Base-by-base conservation (phyloP, 305 asterid species). In the Fraxinus nigra region DNA sequence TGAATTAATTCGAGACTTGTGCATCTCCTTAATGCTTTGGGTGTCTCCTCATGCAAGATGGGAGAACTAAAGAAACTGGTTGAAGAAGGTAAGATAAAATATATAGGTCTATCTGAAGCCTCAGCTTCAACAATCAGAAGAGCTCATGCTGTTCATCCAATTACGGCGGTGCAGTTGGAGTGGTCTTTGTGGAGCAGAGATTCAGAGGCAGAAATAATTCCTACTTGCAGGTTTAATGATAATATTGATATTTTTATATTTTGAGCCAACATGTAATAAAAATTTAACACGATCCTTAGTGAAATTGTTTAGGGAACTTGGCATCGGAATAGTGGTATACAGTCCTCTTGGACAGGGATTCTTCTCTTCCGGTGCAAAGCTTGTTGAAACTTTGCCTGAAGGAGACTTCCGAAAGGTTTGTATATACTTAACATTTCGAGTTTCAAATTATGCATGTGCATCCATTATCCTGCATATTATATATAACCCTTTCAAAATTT, bases 141-240 rank as follows among this genome's bases (percentile, higher is more conserved):
- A 61, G 90, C 90, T 0, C 91, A 88, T 56, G 85, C 90, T 22
- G 89, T 90, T 80, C 89, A 88, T 83, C 90, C 90, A 2, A 75
- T 85, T 81, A 85, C 91, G 13, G 89, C 93, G n/a, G 83, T 90
- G 4, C 87, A 88, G 54, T 65, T 83, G 79, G 91, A 90, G 80
- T 90, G 91, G 90, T 90, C 90, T 9, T 70, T 90, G 72, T 88
- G 91, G 93, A n/a, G 88, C 0, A 81, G 91, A 85, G 93, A 90
- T 7, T 84, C 28, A 1, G 91, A 88, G 86, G 85, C 79, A 9
- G 91, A 90, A 72, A 84, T 90, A 24, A 67, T 90, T 65, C 91
- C 93, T 6, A 87, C 90, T 73, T 90, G 93, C 90, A 85, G 92
- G 92, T 89, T 61, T 51, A 22, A 38, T 67, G 75, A 30, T 28